These are phyloP conservation scores for Nicotiana rustica DNA, from an alignment of 305 asterid species.

Conservation along the genomic window DNA sequence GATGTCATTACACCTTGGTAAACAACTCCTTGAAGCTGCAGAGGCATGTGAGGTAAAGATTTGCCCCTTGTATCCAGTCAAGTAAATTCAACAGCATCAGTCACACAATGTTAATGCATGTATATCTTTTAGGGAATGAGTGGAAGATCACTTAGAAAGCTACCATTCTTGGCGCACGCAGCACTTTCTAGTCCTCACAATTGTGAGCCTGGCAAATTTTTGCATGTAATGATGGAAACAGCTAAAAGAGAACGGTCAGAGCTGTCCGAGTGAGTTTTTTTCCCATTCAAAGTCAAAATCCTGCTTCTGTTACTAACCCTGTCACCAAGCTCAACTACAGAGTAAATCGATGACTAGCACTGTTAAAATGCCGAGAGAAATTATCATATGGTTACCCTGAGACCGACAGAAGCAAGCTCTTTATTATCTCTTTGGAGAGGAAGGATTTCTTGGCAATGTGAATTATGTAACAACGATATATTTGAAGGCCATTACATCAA, in stretches of 20 bases:
- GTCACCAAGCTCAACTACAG: conserved; percentile 7
- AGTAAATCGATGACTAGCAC: not conserved
- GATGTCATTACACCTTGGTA: conserved; percentile 48
- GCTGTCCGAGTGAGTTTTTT: conserved; percentile 57
- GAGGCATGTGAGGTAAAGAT: conserved; percentile 82
- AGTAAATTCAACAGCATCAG: not conserved
- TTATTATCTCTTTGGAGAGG: not conserved
- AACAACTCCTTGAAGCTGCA: conserved; percentile 77
- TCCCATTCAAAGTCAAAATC: conserved; percentile 12
- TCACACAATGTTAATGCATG: not conserved
- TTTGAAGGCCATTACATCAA: not conserved
- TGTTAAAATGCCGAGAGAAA: not conserved
- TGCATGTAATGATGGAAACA: conserved; percentile 74
- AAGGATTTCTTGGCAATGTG: conserved; percentile 30
- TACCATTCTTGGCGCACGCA: conserved; percentile 90
- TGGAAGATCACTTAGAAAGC: conserved; percentile 93
- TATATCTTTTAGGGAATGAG: conserved; percentile 79
- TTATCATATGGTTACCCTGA: conserved; percentile 1
- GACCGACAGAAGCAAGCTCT: not conserved
- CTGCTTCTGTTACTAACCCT: conserved; percentile 17
- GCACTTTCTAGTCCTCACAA: conserved; percentile 70
- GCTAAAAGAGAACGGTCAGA: conserved; percentile 72
- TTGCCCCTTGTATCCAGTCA: conserved; percentile 13
- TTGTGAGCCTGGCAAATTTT: conserved; percentile 65
- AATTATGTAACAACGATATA: not conserved